These are phyloP conservation scores for Cicer bijugum DNA, from an alignment of 306 rosid species.

Conservation along the genomic window DNA sequence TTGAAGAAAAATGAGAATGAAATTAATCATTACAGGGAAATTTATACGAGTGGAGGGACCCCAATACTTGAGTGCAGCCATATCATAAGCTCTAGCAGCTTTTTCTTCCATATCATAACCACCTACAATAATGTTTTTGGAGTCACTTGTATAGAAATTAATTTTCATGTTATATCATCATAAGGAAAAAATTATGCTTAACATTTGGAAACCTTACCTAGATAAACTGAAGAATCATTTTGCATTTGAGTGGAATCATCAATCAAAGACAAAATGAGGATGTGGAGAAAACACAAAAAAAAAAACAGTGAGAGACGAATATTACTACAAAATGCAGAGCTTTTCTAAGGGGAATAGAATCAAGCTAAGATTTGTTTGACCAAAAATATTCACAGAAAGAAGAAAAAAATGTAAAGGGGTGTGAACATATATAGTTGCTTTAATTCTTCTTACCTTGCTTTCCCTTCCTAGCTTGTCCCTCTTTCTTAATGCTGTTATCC, in stretches of 20 bases:
- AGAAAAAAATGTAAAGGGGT: not conserved
- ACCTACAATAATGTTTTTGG: slow-evolving; percentile 60
- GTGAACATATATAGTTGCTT: too few species aligned
- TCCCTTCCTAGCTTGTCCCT: slow-evolving; percentile 95
- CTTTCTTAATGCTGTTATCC: slow-evolving; percentile 93
- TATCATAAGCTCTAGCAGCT: slow-evolving; percentile 95
- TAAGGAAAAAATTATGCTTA: not conserved
- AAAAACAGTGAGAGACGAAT: slow-evolving; percentile 24
- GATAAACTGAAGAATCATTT: slow-evolving; percentile 69
- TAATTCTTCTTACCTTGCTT: slow-evolving; percentile 70
- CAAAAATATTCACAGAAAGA: slow-evolving; percentile 22
- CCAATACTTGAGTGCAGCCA: slow-evolving; percentile 97
- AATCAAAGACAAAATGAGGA: slow-evolving; percentile 2
- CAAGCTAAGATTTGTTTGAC: slow-evolving; percentile 36
- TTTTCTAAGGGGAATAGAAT: slow-evolving; percentile 22
- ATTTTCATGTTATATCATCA: slow-evolving; percentile 41
- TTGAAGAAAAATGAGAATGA: slow-evolving; percentile 35
- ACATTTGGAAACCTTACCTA: slow-evolving; percentile 60
- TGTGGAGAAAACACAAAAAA: not conserved
- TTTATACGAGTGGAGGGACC: slow-evolving; percentile 94
- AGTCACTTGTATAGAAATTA: slow-evolving; percentile 44
- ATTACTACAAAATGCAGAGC: slow-evolving; percentile 34
- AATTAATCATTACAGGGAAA: slow-evolving; percentile 61
- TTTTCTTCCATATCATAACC: slow-evolving; percentile 95
- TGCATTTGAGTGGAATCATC: slow-evolving; percentile 49